Conservation (phyloP, 768 basidiomycete species). For the Mycena rebaudengoi region DNA sequence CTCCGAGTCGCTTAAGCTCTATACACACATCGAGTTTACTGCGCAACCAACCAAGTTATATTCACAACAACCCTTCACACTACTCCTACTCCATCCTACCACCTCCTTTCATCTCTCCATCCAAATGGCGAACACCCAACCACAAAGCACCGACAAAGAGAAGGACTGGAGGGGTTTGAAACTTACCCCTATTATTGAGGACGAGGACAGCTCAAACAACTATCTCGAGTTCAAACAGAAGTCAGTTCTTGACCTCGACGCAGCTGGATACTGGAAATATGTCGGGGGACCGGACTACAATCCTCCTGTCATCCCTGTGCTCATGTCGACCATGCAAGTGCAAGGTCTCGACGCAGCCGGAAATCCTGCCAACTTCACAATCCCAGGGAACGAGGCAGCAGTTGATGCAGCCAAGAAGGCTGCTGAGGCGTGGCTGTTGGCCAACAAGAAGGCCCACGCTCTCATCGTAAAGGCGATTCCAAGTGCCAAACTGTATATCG, state of each 20-base stretch:
- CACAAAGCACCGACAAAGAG: not conserved
- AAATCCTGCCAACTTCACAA: not conserved
- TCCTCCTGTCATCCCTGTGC: slow-evolving; percentile 6
- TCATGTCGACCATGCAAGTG: not conserved
- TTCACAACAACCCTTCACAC: too few relatives aligned
- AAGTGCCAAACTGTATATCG: too few relatives aligned
- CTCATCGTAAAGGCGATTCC: slow-evolving; percentile 13
- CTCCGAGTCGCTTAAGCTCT: too few relatives aligned
- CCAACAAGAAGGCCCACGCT: slow-evolving; percentile 7
- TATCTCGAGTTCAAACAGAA: slow-evolving; percentile 18
- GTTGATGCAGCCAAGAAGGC: not conserved
- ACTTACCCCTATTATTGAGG: slow-evolving; percentile 15
- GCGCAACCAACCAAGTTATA: too few relatives aligned
- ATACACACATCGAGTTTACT: too few relatives aligned
- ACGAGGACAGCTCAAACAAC: slow-evolving; percentile 2
- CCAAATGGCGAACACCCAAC: too few relatives aligned
- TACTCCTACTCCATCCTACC: too few relatives aligned
- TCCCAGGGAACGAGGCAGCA: slow-evolving; percentile 1
- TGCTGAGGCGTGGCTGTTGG: slow-evolving; percentile 4
- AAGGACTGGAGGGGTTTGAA: slow-evolving; percentile 13
- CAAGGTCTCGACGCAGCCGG: slow-evolving; percentile 2
- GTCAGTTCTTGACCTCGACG: not conserved
- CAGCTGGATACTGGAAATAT: slow-evolving; percentile 13
- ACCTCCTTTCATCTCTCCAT: too few relatives aligned
- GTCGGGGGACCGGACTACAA: slow-evolving; percentile 2